phyloP scores from a whole-genome alignment of 1,284 basidiomycete genomes.

The Irpex lacteus region DNA sequence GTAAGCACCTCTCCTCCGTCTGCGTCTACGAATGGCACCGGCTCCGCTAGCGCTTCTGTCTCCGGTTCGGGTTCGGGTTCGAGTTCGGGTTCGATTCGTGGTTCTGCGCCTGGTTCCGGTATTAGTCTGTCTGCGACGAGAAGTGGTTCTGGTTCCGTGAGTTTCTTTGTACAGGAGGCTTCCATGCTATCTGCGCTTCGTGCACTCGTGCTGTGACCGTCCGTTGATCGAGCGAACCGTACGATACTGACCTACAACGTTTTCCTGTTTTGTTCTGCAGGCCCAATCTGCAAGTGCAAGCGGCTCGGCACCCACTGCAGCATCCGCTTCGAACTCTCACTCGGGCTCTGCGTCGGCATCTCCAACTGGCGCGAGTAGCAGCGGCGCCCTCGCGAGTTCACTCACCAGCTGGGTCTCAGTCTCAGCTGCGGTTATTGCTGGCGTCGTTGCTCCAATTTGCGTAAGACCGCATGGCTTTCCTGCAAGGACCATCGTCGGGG shows the following conservation, averaged over 20 bases:
- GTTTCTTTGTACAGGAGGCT: neutral
- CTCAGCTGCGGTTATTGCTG: neutral
- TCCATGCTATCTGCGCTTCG: neutral
- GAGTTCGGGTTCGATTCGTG: neutral
- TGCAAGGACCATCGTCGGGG: neutral
- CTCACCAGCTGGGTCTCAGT: neutral
- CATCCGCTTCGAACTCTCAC: conserved; percentile 2
- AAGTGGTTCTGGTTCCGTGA: neutral
- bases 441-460: neutral
- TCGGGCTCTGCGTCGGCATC: conserved; percentile 12
- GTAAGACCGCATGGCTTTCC: neutral
- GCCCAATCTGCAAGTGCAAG: neutral
- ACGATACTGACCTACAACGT: neutral
- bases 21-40: neutral
- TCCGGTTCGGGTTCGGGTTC: neutral
- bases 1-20: neutral
- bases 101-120: neutral
- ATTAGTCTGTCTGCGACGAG: neutral
- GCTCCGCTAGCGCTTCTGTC: neutral
- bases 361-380: conserved; percentile 14
- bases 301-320: conserved; percentile 5
- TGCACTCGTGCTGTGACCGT: neutral
- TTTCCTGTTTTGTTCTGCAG: neutral
- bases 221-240: neutral
- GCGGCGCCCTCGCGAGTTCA: conserved; percentile 10